A percentile compares a stretch with the other conserved stretches of the same genome.
phyloP scores from a whole-genome alignment of 1,139 yeast species.

The Sugiyamaella paludigena region DNA sequence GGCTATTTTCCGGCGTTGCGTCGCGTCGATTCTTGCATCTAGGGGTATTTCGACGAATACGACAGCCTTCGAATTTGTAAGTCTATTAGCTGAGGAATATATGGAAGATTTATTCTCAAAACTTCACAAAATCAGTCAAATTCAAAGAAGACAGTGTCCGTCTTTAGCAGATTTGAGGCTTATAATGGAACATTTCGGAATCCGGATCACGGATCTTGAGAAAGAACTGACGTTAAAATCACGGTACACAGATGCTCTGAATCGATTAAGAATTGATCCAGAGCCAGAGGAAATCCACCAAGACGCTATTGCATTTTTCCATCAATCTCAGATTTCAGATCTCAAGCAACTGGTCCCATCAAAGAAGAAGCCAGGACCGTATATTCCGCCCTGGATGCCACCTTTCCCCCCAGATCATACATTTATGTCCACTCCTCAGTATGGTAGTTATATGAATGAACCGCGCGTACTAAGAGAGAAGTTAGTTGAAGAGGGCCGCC shows the following conservation, averaged over 20 bases:
- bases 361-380: slow-evolving; percentile 47
- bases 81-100: slow-evolving; percentile 45
- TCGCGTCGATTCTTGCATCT: slow-evolving; percentile 31
- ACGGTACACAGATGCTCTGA: slow-evolving; percentile 27
- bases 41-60: slow-evolving; percentile 22
- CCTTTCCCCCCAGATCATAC: slow-evolving; percentile 92
- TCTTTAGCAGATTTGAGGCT: slow-evolving; percentile 56
- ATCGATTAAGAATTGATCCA: slow-evolving; percentile 30
- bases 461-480: slow-evolving; percentile 67
- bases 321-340: slow-evolving; percentile 28
- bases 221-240: slow-evolving; percentile 39
- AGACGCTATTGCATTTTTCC: slow-evolving; percentile 29
- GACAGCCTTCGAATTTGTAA: slow-evolving; percentile 36
- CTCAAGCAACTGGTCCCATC: slow-evolving; percentile 41
- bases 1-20: slow-evolving; percentile 29
- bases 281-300: slow-evolving; percentile 28
- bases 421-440: slow-evolving; percentile 71
- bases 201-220: slow-evolving; percentile 48
- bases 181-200: slow-evolving; percentile 46
- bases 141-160: slow-evolving; percentile 68
- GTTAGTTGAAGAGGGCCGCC: slow-evolving; percentile 73
- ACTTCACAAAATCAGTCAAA: slow-evolving; percentile 54
- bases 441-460: slow-evolving; percentile 61
- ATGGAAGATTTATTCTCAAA: slow-evolving; percentile 48
- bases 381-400: slow-evolving; percentile 76